Conservation (phyloP, 179 eudicot species). For the Silene vulgaris region DNA sequence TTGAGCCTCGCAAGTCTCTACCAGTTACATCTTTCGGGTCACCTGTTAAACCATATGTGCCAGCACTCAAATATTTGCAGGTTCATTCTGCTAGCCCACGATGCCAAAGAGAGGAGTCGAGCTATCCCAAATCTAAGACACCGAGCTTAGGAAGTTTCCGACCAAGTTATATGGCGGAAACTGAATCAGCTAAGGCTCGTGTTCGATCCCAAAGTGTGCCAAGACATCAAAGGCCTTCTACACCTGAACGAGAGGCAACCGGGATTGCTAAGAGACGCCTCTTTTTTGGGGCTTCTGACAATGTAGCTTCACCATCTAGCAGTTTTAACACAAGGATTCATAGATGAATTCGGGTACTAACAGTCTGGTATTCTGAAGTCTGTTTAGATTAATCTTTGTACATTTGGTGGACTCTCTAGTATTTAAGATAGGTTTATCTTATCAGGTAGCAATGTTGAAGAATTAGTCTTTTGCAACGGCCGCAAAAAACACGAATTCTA, state of each 20-base stretch:
- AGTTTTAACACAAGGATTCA: slow-evolving; percentile 18
- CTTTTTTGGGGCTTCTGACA: slow-evolving; percentile 22
- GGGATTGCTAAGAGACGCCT: slow-evolving; percentile 31
- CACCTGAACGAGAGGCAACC: slow-evolving; percentile 32
- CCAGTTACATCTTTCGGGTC: slow-evolving; percentile 17
- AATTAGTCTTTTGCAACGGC: neutral
- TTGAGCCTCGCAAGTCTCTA: slow-evolving; percentile 5
- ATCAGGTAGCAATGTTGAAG: neutral
- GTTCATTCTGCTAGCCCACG: slow-evolving; percentile 34
- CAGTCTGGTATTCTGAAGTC: neutral
- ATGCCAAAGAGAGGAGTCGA: slow-evolving; percentile 19
- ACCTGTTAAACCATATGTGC: slow-evolving; percentile 19
- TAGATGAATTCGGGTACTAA: slow-evolving; percentile 1
- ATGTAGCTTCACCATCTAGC: slow-evolving; percentile 28
- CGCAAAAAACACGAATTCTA: too few species aligned
- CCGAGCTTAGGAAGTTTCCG: slow-evolving; percentile 25
- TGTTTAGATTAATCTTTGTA: slow-evolving; percentile 19
- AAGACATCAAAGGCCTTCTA: slow-evolving; percentile 32
- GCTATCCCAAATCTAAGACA: slow-evolving; percentile 23
- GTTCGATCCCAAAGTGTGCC: slow-evolving; percentile 36
- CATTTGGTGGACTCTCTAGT: neutral
- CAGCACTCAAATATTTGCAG: slow-evolving; percentile 25
- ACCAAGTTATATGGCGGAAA: slow-evolving; percentile 41
- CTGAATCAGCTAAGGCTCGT: slow-evolving; percentile 38
- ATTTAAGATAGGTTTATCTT: neutral